These are phyloP conservation scores for Hibiscus mutabilis DNA, from an alignment of 345 rosid species.

Conservation along the genomic window DNA sequence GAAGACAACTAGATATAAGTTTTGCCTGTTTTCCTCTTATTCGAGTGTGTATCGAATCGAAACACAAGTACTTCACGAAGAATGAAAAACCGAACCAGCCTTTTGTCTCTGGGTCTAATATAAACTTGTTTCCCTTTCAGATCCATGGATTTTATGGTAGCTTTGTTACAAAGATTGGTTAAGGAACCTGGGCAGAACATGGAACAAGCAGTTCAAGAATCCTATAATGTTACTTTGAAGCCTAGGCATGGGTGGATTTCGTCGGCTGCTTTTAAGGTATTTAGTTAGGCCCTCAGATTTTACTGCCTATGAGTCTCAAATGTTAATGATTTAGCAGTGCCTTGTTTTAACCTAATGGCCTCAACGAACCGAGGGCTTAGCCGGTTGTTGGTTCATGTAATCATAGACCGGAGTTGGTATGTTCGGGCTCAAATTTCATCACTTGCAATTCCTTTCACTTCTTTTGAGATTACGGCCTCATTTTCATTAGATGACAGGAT, in stretches of 20 bases:
- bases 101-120: not conserved
- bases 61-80: too few species aligned
- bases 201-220: slow-evolving; percentile 75
- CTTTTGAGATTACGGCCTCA: not conserved
- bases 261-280: slow-evolving; percentile 83
- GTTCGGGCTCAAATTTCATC: not conserved
- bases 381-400: not conserved
- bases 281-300: not conserved
- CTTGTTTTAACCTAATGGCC: not conserved
- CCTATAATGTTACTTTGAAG: slow-evolving; percentile 60
- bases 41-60: not conserved
- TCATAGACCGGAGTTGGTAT: not conserved
- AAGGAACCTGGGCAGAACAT: slow-evolving; percentile 50
- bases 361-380: not conserved
- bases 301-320: not conserved
- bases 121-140: slow-evolving; percentile 25
- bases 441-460: not conserved
- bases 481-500: slow-evolving; percentile 8
- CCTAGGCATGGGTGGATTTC: slow-evolving; percentile 97
- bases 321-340: not conserved
- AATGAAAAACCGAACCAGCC: not conserved
- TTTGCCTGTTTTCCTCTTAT: not conserved
- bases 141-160: slow-evolving; percentile 60
- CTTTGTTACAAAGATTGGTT: slow-evolving; percentile 45
- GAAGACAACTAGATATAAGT: not conserved